Evolutionary conservation across 2,329 filamentous ascomycete genomes (phyloP), one percentile per base, ranked within the genome.

Genomic region (Aspergillus eucalypticola): DNA sequence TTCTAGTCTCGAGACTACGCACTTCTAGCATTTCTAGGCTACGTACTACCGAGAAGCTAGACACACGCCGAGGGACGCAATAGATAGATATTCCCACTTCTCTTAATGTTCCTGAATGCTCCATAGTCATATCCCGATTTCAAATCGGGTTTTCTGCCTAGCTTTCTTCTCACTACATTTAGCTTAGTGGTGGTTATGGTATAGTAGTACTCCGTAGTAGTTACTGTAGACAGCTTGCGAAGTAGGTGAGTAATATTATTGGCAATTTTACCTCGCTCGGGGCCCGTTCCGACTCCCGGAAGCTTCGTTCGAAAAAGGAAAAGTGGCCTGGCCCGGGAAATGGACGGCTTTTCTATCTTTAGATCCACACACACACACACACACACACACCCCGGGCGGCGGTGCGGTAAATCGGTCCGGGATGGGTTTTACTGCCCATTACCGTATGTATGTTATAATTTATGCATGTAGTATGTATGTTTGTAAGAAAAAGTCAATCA

Each of bases 291-390:
- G 51, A 27, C 35, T 44, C 27, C 39, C 52, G 52, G 52, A 54
- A 54, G 52, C 52, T 54, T 44, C 52, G 19, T 27, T 29, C 39
- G 32, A 23, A 54, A 44, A 10, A n/a, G 42, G 52, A 27, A 54
- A 54, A 41, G 52, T 42, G 52, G 52, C 46, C 32, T 44, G n/a
- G 21, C 38, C 42, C 29, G 39, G n/a, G 32, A 35, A 54, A 32
- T 13, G 27, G 38, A n/a, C 38, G 15, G 38, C 32, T 3, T 35
- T 54, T 54, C 52, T 54, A 54, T 54, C 39, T 54, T 54, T 54
- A 54, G 52, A 54, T 21, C 52, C 52, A 54, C 52, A 19, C 44
- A 19, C 44, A 25, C 25, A 27, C 25, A 27, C 25, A 27, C 25
- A 27, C 25, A 27, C 25, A 8, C 32, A 11, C 10, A 5, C 32